Base-by-base conservation (phyloP, 1,284 basidiomycete genomes). In the Ustilago esculenta region DNA sequence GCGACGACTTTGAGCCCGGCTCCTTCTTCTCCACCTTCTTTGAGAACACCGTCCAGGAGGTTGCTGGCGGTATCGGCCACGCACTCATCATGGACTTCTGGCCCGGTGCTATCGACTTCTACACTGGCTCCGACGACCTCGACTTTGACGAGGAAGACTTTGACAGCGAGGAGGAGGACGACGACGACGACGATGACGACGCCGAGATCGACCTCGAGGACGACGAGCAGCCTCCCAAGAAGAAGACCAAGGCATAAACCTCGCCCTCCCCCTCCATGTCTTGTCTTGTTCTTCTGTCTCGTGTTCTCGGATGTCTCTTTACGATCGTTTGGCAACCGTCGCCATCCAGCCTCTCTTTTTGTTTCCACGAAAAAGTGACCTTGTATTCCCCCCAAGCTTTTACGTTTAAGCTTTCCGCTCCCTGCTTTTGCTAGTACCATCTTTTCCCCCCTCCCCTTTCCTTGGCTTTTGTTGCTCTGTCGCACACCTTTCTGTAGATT, bases 11-110 rank as follows among this genome's bases (percentile, higher is more conserved):
- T 33, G 91, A 92, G 54, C 84, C 86, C 42, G 92, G 92, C 53
- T 91, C 88, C 77, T 92, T 94, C 85, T 94, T 94, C 86, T 91
- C 92, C 83, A 89, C 89, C 76, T 92, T 94, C 72, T 91, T 90
- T 81, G 81, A 86, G 37, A 76, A 64, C 53, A 61, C 61, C 20
- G 60, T 69, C 45, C 52, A 47, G 29, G 70, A 76, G 58, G 45
- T 77, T 6, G 75, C 75, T 0, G 77, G 71, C 37, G 70, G 68
- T 25, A 77, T 81, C 20, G 79, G 76, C 24, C 73, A 74, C 49
- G 58, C 58, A 8, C 51, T 81, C 25, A 76, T 78, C 42, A 75
- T 77, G 53, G 77, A 79, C 36, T 65, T 80, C 41, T 81, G 56
- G 70, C 79, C 77, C 12, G 66, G 65, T 23, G 78, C 78, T 4